Conservation (phyloP, 2,329 filamentous ascomycete genomes). For the Fusarium staphyleae region DNA sequence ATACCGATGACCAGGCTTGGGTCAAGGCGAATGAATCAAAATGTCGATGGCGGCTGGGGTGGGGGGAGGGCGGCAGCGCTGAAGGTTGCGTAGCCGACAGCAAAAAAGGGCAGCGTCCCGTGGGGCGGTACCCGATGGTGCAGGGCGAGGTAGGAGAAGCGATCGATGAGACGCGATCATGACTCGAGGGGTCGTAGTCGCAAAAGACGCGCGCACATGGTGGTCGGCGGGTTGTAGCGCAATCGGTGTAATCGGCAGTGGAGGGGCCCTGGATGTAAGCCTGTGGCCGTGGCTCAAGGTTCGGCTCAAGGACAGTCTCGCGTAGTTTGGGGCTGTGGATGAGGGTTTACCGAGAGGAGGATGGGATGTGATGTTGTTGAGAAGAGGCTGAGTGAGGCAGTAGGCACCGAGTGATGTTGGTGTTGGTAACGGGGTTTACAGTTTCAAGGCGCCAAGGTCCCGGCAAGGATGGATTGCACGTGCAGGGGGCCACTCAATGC, state of each 20-base stretch:
- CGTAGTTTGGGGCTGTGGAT: slow-evolving; percentile 9
- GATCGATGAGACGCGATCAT: slow-evolving; percentile 37
- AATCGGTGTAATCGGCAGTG: slow-evolving; percentile 22
- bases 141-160: slow-evolving; percentile 31
- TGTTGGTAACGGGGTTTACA: slow-evolving; percentile 35
- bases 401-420: slow-evolving; percentile 21
- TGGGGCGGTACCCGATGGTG: slow-evolving; percentile 31
- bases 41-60: slow-evolving; percentile 29
- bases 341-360: slow-evolving; percentile 4
- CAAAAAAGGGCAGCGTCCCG: slow-evolving; percentile 28
- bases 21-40: slow-evolving; percentile 34
- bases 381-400: slow-evolving; percentile 33
- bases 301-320: slow-evolving; percentile 8
- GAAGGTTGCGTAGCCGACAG: slow-evolving; percentile 28
- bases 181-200: slow-evolving; percentile 37
- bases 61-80: slow-evolving; percentile 25
- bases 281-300: slow-evolving; percentile 18
- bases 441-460: slow-evolving; percentile 31
- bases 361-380: slow-evolving; percentile 10
- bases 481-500: slow-evolving; percentile 28
- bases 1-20: slow-evolving; percentile 45
- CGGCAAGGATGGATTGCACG: slow-evolving; percentile 31
- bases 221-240: slow-evolving; percentile 19
- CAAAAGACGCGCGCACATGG: slow-evolving; percentile 36
- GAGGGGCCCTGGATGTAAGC: slow-evolving; percentile 19